These are phyloP conservation scores for Trichophyton equinum DNA, from an alignment of 2,329 filamentous ascomycete species.

Conservation along the genomic window DNA sequence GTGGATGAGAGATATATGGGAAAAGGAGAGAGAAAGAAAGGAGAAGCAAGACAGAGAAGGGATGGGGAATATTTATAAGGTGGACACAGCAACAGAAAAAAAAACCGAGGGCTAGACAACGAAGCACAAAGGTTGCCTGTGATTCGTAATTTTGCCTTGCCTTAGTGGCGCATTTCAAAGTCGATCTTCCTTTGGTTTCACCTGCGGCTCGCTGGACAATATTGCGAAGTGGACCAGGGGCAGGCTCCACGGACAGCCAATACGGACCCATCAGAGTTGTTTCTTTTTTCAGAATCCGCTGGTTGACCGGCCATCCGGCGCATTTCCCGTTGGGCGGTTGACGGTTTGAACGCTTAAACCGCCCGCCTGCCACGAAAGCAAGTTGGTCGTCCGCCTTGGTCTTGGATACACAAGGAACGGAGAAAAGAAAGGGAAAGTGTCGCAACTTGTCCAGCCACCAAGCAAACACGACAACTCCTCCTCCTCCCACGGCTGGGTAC, in stretches of 20 bases:
- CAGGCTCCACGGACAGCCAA: not conserved
- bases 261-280: not conserved
- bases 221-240: constrained; percentile 2
- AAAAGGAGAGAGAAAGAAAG: not conserved
- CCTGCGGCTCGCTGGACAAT: not conserved
- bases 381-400: not conserved
- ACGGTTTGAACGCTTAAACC: not conserved
- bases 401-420: no score
- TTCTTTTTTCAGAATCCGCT: not conserved
- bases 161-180: not conserved
- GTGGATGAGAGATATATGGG: not conserved
- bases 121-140: not conserved
- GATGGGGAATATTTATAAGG: constrained; percentile 1
- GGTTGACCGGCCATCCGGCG: not conserved
- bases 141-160: not conserved
- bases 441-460: no score
- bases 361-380: not conserved
- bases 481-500: not conserved
- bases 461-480: not conserved
- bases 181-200: not conserved
- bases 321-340: not conserved
- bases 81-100: not conserved
- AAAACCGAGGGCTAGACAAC: not conserved
- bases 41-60: constrained; percentile 1
- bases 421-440: no score